Conservation (phyloP, 2,329 filamentous ascomycete species). For the Diaporthe eres region DNA sequence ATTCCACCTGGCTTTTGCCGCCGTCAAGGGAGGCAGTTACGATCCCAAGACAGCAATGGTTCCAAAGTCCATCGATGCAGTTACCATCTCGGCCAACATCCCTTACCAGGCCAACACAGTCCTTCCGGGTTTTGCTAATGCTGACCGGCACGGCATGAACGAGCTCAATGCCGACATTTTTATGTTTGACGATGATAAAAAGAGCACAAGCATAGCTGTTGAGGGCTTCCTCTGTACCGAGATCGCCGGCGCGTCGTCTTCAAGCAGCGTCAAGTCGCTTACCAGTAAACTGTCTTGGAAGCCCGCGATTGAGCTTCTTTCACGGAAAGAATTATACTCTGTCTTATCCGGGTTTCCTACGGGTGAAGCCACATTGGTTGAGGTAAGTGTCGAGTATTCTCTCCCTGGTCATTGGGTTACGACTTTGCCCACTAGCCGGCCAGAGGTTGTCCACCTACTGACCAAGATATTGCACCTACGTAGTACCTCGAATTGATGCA, state of each 20-base stretch:
- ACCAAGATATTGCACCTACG: neutral
- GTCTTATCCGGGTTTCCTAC: neutral
- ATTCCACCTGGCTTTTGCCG: conserved; percentile 46
- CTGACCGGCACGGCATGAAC: conserved; percentile 33
- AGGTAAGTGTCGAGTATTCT: neutral
- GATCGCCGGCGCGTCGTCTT: conserved; percentile 32
- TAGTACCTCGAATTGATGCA: conserved; percentile 34
- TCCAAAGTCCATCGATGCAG: conserved; percentile 17
- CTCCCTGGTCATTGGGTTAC: neutral
- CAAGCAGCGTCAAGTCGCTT: neutral
- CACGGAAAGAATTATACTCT: neutral
- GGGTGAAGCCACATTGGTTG: neutral
- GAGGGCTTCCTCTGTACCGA: conserved; percentile 36
- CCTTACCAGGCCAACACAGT: conserved; percentile 31
- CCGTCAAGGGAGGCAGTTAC: neutral
- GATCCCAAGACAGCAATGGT: conserved; percentile 1
- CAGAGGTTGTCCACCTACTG: neutral
- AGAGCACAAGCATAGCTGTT: conserved; percentile 26
- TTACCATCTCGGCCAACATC: conserved; percentile 36
- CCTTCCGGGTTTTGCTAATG: conserved; percentile 34
- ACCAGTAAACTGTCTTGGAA: neutral
- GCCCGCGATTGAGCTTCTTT: conserved; percentile 6
- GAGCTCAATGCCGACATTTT: conserved; percentile 35
- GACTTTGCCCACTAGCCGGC: neutral
- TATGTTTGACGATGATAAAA: conserved; percentile 26